These are phyloP conservation scores for Grosmannia clavigera DNA, from an alignment of 2,329 filamentous ascomycete genomes.

Conservation along the genomic window DNA sequence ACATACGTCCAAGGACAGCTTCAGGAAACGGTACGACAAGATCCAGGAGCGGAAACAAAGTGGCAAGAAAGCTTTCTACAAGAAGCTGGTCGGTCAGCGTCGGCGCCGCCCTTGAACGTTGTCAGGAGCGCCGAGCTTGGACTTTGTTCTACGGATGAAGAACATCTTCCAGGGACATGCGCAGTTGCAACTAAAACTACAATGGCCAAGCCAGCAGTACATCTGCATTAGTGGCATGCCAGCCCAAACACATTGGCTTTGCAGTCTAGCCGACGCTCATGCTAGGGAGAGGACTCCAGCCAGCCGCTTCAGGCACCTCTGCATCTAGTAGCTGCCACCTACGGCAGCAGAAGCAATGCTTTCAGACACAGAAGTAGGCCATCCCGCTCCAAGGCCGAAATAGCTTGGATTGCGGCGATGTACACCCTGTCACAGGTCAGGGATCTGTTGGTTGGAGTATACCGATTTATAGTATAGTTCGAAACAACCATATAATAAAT, in stretches of 20 bases:
- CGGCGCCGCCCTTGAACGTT: conserved; percentile 12
- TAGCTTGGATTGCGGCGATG: neutral
- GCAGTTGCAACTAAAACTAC: neutral
- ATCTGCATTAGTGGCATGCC: neutral
- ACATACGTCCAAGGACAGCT: conserved; percentile 54
- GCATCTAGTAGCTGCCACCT: neutral
- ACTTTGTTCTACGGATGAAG: neutral
- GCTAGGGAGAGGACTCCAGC: neutral
- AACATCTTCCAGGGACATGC: neutral
- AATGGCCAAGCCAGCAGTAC: neutral
- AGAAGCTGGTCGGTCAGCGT: conserved; percentile 49
- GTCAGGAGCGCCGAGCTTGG: neutral
- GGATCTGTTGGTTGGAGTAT: neutral
- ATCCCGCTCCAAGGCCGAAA: neutral
- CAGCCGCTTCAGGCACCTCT: neutral
- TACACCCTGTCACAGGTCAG: neutral
- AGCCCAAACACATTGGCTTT: neutral
- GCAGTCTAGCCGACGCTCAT: neutral
- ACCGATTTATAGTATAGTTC: neutral
- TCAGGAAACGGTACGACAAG: conserved; percentile 77
- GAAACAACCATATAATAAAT: neutral
- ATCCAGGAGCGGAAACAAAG: conserved; percentile 74
- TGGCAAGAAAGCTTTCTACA: conserved; percentile 84
- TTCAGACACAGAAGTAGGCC: neutral
- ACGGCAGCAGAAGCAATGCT: neutral